phyloP scores from a whole-genome alignment of 1,284 basidiomycete species.

The Boletus semigastroideus region DNA sequence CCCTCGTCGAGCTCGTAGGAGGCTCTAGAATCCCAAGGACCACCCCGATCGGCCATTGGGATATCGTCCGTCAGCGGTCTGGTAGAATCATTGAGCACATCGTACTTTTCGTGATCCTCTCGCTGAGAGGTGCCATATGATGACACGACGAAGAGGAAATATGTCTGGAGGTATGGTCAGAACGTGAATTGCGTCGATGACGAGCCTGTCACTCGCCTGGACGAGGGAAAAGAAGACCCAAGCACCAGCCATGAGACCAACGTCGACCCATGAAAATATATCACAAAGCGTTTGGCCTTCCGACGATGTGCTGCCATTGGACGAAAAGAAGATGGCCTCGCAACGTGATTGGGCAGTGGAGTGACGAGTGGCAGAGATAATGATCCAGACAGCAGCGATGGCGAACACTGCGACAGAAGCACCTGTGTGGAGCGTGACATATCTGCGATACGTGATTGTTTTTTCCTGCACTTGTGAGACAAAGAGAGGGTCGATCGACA shows the following conservation, averaged over 20 bases:
- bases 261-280: slow-evolving; percentile 86
- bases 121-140: slow-evolving; percentile 77
- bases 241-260: slow-evolving; percentile 87
- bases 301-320: slow-evolving; percentile 36
- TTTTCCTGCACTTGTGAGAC: slow-evolving; percentile 60
- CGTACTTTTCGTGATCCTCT: slow-evolving; percentile 78
- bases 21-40: slow-evolving; percentile 72
- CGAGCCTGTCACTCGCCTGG: slow-evolving; percentile 49
- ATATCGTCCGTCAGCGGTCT: slow-evolving; percentile 63
- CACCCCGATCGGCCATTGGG: slow-evolving; percentile 60
- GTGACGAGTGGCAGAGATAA: slow-evolving; percentile 75
- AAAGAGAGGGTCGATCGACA: not conserved
- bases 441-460: slow-evolving; percentile 71
- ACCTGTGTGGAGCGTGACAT: slow-evolving; percentile 68
- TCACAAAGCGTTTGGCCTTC: slow-evolving; percentile 75
- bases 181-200: not conserved
- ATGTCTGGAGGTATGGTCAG: slow-evolving; percentile 46
- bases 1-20: slow-evolving; percentile 46
- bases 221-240: slow-evolving; percentile 77
- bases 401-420: slow-evolving; percentile 63
- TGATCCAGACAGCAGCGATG: slow-evolving; percentile 77
- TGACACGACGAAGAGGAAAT: slow-evolving; percentile 68
- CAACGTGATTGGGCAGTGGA: slow-evolving; percentile 68
- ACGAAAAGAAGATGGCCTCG: slow-evolving; percentile 56
- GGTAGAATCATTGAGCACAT: slow-evolving; percentile 69